Percentiles rank a stretch among this genome's conserved stretches.
Conservation (phyloP, 257 asterid genomes). For the Solanum acaule region DNA sequence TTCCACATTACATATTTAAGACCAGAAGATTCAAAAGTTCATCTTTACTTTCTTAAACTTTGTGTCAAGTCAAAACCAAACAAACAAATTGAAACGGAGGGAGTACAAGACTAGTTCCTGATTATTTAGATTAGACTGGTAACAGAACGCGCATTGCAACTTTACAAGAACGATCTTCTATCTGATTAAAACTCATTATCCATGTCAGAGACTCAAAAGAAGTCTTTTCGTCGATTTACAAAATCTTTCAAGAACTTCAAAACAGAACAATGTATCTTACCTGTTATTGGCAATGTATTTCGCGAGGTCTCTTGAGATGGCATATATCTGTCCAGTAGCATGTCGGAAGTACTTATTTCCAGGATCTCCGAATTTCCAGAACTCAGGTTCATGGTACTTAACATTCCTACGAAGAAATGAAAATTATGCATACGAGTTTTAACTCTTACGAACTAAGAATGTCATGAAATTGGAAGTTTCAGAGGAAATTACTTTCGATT, state of each 20-base stretch:
- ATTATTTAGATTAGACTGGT: no score
- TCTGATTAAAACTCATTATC: neutral
- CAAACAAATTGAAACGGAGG: no score
- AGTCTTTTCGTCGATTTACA: neutral
- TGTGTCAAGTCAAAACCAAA: neutral
- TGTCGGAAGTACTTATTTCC: conserved; percentile 58
- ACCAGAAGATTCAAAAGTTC: neutral
- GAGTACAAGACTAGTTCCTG: neutral
- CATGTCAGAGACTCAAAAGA: neutral
- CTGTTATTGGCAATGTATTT: conserved; percentile 29
- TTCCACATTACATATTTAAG: no score
- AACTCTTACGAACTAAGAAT: neutral
- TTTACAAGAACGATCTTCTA: neutral
- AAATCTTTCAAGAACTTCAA: neutral
- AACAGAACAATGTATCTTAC: conserved; percentile 17
- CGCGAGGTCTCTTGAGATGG: conserved; percentile 47
- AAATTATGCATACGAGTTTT: neutral
- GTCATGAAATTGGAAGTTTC: neutral
- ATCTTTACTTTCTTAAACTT: neutral
- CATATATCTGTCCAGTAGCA: conserved; percentile 63
- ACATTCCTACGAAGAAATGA: conserved; percentile 24
- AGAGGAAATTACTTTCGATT: conserved; percentile 26
- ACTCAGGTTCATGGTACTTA: conserved; percentile 57
- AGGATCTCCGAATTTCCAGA: conserved; percentile 52
- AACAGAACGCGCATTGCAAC: neutral